Percentiles rank a stretch among this genome's conserved stretches.
Evolutionary conservation across 192 early-diverging fungal species (phyloP).

Genomic region (Backusella sp.): DNA sequence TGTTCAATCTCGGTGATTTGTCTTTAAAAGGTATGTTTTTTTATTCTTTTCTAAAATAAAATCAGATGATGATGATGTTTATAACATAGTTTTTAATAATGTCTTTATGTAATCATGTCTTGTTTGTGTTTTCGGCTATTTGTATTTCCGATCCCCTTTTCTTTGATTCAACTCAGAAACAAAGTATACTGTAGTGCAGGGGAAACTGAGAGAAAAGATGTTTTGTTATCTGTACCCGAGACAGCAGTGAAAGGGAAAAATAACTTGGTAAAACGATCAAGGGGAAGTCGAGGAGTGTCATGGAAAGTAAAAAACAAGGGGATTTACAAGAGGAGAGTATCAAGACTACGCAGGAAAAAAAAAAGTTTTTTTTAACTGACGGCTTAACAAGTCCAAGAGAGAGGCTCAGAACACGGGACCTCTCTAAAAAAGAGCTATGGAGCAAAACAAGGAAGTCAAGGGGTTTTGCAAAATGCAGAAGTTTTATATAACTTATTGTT

Average conservation of each 20-base stretch:
- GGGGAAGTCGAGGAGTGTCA: not conserved
- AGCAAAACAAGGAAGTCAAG: not conserved
- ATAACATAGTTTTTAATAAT: not conserved
- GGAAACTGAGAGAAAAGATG: not conserved
- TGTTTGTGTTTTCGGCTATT: not conserved
- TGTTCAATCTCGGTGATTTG: not conserved
- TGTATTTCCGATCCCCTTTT: not conserved
- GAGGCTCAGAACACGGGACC: not conserved
- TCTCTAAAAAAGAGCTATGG: not conserved
- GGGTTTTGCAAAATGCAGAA: not conserved
- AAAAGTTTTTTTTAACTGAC: not conserved
- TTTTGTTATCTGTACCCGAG: slow-evolving; percentile 4
- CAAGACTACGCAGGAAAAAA: not conserved
- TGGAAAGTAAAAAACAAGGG: not conserved
- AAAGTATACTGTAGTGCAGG: not conserved
- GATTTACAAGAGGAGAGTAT: not conserved
- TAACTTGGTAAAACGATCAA: not conserved
- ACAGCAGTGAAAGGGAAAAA: not conserved
- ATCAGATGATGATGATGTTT: not conserved
- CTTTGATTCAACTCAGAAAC: not conserved
- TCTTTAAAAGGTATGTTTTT: not conserved
- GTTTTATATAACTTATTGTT: not conserved
- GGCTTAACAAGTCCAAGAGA: not conserved
- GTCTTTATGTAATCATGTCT: not conserved
- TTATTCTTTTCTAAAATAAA: not conserved